Evolutionary conservation across 2,329 filamentous ascomycete genomes (phyloP).

Genomic region (Plectosphaerella plurivora): DNA sequence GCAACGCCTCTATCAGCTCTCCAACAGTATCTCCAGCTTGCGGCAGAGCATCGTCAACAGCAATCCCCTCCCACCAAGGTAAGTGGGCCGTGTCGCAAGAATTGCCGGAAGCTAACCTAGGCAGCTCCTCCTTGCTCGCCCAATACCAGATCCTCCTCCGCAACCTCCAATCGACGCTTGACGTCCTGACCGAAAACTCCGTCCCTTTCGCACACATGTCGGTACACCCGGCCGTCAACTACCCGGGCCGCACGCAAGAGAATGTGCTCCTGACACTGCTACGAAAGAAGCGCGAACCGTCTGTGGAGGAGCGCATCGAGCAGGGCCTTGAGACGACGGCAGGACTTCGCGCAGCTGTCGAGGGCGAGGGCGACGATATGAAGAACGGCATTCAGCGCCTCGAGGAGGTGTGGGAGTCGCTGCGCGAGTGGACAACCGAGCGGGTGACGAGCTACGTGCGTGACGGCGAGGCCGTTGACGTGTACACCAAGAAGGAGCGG

Average conservation of each 20-base stretch:
- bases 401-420: slow-evolving; percentile 52
- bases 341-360: slow-evolving; percentile 14
- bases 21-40: slow-evolving; percentile 63
- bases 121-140: slow-evolving; percentile 67
- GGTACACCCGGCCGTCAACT: slow-evolving; percentile 72
- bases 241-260: slow-evolving; percentile 65
- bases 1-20: slow-evolving; percentile 63
- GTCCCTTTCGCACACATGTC: slow-evolving; percentile 66
- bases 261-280: slow-evolving; percentile 63
- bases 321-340: slow-evolving; percentile 49
- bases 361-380: slow-evolving; percentile 22
- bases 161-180: slow-evolving; percentile 63
- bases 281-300: slow-evolving; percentile 78
- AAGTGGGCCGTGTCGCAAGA: not conserved
- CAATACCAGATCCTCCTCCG: slow-evolving; percentile 66
- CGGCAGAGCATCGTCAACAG: slow-evolving; percentile 55
- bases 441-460: slow-evolving; percentile 36
- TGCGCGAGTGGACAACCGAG: slow-evolving; percentile 33
- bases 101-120: not conserved
- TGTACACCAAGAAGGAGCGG: slow-evolving; percentile 69
- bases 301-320: slow-evolving; percentile 69
- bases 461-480: slow-evolving; percentile 43
- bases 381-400: slow-evolving; percentile 39
- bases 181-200: slow-evolving; percentile 59
- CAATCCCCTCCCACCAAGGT: slow-evolving; percentile 58